A percentile compares a stretch with the other conserved stretches of the same genome.
These are phyloP conservation scores for Lachnellula cervina DNA, from an alignment of 2,329 filamentous ascomycete genomes.

Conservation along the genomic window DNA sequence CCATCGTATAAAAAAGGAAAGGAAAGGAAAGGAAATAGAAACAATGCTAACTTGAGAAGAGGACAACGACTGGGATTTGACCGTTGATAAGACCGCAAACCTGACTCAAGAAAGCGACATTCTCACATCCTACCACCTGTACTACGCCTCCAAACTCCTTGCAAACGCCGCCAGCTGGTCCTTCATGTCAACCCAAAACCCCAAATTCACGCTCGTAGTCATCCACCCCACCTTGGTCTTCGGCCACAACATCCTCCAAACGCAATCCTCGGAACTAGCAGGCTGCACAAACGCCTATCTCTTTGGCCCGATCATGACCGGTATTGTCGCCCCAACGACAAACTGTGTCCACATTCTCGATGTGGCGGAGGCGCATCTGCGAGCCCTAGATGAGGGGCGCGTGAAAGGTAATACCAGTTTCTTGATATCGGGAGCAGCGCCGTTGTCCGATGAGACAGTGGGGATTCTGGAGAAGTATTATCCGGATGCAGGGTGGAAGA, in stretches of 20 bases:
- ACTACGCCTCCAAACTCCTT: slow-evolving; percentile 13
- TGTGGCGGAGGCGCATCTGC: slow-evolving; percentile 11
- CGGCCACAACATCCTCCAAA: slow-evolving; percentile 6
- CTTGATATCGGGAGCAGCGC: neutral
- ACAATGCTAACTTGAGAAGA: neutral
- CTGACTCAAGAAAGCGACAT: neutral
- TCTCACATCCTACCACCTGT: neutral
- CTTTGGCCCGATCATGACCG: slow-evolving; percentile 3
- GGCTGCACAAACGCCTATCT: slow-evolving; percentile 1
- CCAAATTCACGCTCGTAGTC: slow-evolving; percentile 5
- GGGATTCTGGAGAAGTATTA: slow-evolving; percentile 7
- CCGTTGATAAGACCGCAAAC: slow-evolving; percentile 1
- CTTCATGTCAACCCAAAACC: slow-evolving; percentile 6
- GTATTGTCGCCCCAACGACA: neutral
- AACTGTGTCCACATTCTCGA: slow-evolving; percentile 5
- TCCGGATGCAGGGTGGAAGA: neutral
- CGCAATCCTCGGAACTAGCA: neutral
- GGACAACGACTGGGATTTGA: neutral
- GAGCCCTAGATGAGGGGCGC: neutral
- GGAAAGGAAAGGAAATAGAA: too few species aligned
- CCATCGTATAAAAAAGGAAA: too few species aligned
- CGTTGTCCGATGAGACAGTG: slow-evolving; percentile 5
- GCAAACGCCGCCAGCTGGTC: slow-evolving; percentile 8
- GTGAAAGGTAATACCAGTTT: neutral
- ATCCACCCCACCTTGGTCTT: slow-evolving; percentile 8